These are phyloP conservation scores for Talaromyces sp. DNA, from an alignment of 2,329 filamentous ascomycete species.

Conservation along the genomic window DNA sequence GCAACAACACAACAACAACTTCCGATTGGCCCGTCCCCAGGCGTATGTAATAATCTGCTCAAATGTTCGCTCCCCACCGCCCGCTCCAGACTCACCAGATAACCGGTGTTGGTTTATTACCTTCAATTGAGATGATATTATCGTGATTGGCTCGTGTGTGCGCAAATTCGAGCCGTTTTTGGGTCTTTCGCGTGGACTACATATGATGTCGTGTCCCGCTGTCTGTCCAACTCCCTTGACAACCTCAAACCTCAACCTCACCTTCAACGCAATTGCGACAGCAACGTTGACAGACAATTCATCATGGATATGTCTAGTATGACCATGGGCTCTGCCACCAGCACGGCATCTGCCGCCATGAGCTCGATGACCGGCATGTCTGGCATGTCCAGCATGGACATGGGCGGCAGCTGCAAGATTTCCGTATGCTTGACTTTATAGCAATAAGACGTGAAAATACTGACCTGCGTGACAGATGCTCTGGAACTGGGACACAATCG, in stretches of 20 bases:
- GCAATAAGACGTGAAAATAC: background rate
- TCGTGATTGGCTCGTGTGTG: background rate
- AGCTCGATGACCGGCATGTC: slow-evolving; percentile 10
- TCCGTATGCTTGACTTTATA: slow-evolving; percentile 17
- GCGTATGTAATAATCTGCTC: slow-evolving; percentile 9
- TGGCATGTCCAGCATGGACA: slow-evolving; percentile 12
- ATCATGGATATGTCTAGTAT: slow-evolving; percentile 4
- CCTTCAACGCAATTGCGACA: background rate
- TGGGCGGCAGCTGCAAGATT: slow-evolving; percentile 23
- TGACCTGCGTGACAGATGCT: slow-evolving; percentile 54
- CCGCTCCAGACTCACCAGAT: background rate
- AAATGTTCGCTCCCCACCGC: slow-evolving; percentile 7
- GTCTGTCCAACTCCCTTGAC: too few relatives aligned
- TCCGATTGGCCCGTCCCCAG: background rate
- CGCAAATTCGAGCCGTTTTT: background rate
- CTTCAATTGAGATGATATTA: background rate
- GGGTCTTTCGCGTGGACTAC: background rate
- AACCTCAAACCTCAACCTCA: background rate
- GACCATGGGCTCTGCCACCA: background rate
- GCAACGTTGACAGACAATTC: background rate
- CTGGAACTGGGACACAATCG: slow-evolving; percentile 72
- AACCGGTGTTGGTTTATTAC: background rate
- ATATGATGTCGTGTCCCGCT: background rate
- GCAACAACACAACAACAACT: background rate
- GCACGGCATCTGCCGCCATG: slow-evolving; percentile 4